Evolutionary conservation across 1,139 yeast genomes (phyloP).

Genomic region (Arxiozyma telluris): DNA sequence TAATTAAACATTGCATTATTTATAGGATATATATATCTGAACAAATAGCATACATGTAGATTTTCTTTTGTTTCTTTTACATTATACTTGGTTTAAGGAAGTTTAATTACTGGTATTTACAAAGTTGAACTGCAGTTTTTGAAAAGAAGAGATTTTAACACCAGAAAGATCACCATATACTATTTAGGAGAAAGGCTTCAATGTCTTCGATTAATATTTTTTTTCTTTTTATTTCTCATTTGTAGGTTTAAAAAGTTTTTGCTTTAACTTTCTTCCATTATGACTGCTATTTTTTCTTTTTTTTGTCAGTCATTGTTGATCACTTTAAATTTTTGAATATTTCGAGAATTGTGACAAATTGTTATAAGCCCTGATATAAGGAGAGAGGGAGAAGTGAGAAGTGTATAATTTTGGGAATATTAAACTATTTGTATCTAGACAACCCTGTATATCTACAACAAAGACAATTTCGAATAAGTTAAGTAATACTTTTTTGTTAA

Average conservation of each 20-base stretch:
- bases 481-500: neutral
- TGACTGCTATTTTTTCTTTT: too few species aligned
- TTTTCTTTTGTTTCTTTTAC: neutral
- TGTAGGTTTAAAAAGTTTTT: too few species aligned
- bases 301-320: neutral
- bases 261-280: too few species aligned
- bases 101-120: neutral
- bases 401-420: neutral
- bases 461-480: too few species aligned
- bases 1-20: neutral
- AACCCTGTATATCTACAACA: neutral
- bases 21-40: neutral
- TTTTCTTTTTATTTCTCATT: too few species aligned
- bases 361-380: neutral
- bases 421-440: too few species aligned
- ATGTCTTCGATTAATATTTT: too few species aligned
- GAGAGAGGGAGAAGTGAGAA: neutral
- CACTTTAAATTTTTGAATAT: neutral
- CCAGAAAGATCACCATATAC: too few species aligned
- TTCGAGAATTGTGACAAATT: neutral
- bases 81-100: neutral
- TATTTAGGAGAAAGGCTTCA: too few species aligned
- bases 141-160: neutral
- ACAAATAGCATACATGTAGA: neutral
- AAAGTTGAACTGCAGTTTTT: too few species aligned